These are phyloP conservation scores for Furcasterigmium furcatum DNA, from an alignment of 2,329 filamentous ascomycete species.

Conservation along the genomic window DNA sequence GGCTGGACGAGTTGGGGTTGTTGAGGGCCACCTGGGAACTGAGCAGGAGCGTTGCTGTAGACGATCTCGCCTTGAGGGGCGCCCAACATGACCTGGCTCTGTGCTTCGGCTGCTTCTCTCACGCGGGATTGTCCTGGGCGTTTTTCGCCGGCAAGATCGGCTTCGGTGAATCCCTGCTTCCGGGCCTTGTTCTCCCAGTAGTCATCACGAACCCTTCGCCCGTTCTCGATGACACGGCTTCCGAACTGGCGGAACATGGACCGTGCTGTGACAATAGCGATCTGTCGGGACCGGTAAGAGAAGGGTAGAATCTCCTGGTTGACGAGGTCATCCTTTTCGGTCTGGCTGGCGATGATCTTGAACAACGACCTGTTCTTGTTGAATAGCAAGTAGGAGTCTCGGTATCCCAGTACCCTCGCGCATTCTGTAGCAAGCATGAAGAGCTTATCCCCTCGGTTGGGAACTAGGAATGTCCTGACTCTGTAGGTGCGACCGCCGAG, in stretches of 20 bases:
- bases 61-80: conserved; percentile 82
- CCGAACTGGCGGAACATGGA: conserved; percentile 99
- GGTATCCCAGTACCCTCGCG: conserved; percentile 86
- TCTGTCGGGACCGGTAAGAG: conserved; percentile 96
- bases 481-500: conserved; percentile 83
- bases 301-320: conserved; percentile 94
- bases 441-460: conserved; percentile 85
- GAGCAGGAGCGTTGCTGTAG: conserved; percentile 71
- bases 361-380: conserved; percentile 96
- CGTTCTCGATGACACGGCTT: conserved; percentile 86
- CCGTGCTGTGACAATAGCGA: conserved; percentile 93
- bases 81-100: conserved; percentile 58
- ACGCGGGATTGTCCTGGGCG: conserved; percentile 87
- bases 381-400: conserved; percentile 97
- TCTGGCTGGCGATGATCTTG: conserved; percentile 96
- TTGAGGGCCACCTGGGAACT: conserved; percentile 65
- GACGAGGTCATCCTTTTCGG: conserved; percentile 95
- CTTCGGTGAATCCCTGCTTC: conserved; percentile 97
- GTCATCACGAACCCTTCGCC: conserved; percentile 88
- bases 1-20: conserved; percentile 69
- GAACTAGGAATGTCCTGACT: conserved; percentile 90
- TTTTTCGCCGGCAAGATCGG: conserved; percentile 94
- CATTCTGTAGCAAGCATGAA: conserved; percentile 99
- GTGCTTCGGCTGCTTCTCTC: conserved; percentile 74
- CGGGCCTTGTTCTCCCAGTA: conserved; percentile 98